Conservation (phyloP, 2,329 filamentous ascomycete species). For the Dothistroma pini region DNA sequence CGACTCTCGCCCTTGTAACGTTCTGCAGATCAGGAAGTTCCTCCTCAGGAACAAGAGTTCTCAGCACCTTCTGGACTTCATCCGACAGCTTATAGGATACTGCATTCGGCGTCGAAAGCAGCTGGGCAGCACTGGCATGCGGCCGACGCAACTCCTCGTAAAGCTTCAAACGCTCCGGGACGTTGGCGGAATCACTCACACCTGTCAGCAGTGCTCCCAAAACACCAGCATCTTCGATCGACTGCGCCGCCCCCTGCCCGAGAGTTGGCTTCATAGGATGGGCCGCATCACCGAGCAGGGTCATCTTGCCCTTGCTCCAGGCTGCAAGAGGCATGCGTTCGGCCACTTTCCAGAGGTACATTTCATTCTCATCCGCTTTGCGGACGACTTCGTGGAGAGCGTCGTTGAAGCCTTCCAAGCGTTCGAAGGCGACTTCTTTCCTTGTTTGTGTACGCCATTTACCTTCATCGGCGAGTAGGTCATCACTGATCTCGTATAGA, state of each 20-base stretch:
- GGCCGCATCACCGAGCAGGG: conserved; percentile 12
- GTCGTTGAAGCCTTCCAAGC: conserved; percentile 6
- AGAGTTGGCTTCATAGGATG: conserved; percentile 9
- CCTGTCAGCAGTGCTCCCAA: background rate
- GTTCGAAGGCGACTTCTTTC: conserved; percentile 2
- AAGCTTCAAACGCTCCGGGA: background rate
- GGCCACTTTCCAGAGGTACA: conserved; percentile 12
- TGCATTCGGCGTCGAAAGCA: background rate
- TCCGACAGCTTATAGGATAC: background rate
- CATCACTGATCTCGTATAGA: background rate
- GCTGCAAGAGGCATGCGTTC: conserved; percentile 3
- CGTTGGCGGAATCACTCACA: background rate
- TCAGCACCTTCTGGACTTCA: conserved; percentile 1
- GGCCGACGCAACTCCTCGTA: conserved; percentile 2
- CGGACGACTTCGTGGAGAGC: conserved; percentile 4
- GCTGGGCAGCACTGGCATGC: background rate
- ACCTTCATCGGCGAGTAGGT: background rate
- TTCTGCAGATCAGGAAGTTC: background rate
- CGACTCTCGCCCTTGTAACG: background rate
- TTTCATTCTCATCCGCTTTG: background rate
- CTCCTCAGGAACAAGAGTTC: background rate
- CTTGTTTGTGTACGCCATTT: conserved; percentile 3
- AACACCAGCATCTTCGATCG: conserved; percentile 7
- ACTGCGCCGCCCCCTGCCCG: background rate
- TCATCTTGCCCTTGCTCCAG: conserved; percentile 1